Base-by-base conservation (phyloP, 805 yeast species). In the Komagataella kurtzmanii region DNA sequence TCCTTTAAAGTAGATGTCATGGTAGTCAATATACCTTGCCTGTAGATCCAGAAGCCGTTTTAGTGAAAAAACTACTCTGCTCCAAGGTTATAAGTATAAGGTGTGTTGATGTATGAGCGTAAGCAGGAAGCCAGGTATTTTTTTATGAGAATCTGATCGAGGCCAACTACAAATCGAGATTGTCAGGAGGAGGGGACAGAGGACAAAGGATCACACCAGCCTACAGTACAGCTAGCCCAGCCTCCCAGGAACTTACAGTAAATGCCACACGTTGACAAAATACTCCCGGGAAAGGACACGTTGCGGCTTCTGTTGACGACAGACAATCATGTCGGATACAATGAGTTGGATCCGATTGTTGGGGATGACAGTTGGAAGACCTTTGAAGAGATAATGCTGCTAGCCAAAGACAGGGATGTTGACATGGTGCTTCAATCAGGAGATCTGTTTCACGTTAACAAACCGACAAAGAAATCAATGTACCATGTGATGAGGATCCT, bases 251-350 rank as follows among this genome's bases (percentile, higher is more conserved):
- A 17, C 48, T 30, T 14, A 47, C 47, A 21, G 45, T 21, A 3
- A 19, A 71, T 69, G 75, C 74, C 73, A 18, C 67, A 67, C 46
- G 72, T 73, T 2, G 61, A 67, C 6, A 55, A 59, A 17, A 66
- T 80, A 3, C 73, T 69, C 1, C 70, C 68, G 2, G 84, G 81
- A 3, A 76, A 76, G 5, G 79, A 87, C 63, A 88, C 96, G 0
- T 78, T 90, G 17, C 70, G 86, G 21, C 77, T 93, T 17, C 76
- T 93, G 36, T 67, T 93, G 36, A 88, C 99, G 2, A 89, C 98
- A 1, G 99, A 93, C 61, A 93, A 93, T 62, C 99, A 93, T 71
- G 96, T 93, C 17, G 99, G 99, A 1, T 90, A 83, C 63, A 80
- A 81, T 54, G 99, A 93, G 62, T 77, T 77, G 44, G 98, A 93